Evolutionary conservation across 805 yeast genomes (phyloP).

Genomic region (Wickerhamomyces hampshirensis): DNA sequence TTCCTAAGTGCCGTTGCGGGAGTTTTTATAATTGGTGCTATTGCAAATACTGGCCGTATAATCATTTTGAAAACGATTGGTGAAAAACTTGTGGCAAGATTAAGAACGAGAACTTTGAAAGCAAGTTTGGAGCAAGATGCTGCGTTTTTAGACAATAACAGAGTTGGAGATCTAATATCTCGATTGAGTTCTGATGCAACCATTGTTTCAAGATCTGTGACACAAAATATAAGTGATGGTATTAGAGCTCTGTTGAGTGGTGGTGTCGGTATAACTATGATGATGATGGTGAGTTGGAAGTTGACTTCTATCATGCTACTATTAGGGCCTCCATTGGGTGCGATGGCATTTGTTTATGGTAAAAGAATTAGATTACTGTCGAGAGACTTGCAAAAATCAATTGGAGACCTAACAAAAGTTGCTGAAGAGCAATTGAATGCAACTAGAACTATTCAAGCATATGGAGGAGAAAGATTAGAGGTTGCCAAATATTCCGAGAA

Average conservation of each 20-base stretch:
- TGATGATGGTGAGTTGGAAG: conserved; percentile 81
- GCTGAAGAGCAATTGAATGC: conserved; percentile 89
- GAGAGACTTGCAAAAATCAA: conserved; percentile 70
- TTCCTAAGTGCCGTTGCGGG: conserved; percentile 61
- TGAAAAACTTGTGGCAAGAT: conserved; percentile 79
- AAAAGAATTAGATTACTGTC: conserved; percentile 69
- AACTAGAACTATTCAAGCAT: conserved; percentile 82
- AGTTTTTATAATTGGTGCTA: conserved; percentile 67
- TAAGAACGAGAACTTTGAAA: conserved; percentile 71
- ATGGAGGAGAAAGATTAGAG: conserved; percentile 79
- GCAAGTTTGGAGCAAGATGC: conserved; percentile 83
- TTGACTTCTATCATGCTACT: conserved; percentile 77
- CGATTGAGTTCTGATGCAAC: conserved; percentile 86
- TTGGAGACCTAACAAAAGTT: conserved; percentile 83
- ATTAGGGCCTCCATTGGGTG: conserved; percentile 77
- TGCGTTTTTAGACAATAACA: conserved; percentile 81
- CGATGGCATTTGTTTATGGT: conserved; percentile 81
- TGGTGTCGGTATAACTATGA: conserved; percentile 83
- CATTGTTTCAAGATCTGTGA: conserved; percentile 77
- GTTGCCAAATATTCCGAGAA: conserved; percentile 70
- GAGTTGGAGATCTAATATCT: conserved; percentile 89
- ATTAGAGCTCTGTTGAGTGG: conserved; percentile 79
- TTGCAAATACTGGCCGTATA: conserved; percentile 79
- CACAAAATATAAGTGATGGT: conserved; percentile 92
- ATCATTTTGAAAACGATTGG: conserved; percentile 73